A percentile compares a stretch with the other conserved stretches of the same genome.
Conservation (phyloP, 257 asterid species). For the Plectranthus barbatus region DNA sequence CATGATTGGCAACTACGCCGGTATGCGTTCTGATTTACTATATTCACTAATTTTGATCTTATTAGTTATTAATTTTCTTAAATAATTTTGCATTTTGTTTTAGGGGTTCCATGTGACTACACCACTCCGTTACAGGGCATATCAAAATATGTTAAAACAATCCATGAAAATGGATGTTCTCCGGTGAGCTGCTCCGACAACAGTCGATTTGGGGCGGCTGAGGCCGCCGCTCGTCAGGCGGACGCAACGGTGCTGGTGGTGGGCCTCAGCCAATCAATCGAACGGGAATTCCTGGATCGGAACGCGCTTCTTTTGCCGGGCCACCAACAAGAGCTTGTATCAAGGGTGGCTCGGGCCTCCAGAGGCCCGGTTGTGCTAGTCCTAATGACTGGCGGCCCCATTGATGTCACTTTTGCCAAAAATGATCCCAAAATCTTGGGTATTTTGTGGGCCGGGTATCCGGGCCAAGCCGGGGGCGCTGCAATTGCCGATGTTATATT, state of each 20-base stretch:
- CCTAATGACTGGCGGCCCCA: constrained; percentile 77
- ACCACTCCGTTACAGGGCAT: constrained; percentile 75
- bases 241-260: constrained; percentile 70
- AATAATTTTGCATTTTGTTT: too few species aligned
- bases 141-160: constrained; percentile 47
- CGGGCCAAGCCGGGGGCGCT: constrained; percentile 89
- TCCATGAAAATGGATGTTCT: constrained; percentile 54
- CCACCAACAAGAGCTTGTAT: constrained; percentile 69
- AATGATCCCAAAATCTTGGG: constrained; percentile 55
- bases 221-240: constrained; percentile 51
- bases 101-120: constrained; percentile 67
- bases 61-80: background rate
- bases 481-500: constrained; percentile 83
- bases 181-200: constrained; percentile 39
- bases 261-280: constrained; percentile 70
- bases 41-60: background rate
- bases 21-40: constrained; percentile 18
- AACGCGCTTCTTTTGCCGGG: constrained; percentile 70
- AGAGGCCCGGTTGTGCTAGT: constrained; percentile 67
- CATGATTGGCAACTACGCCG: constrained; percentile 96
- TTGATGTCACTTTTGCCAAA: constrained; percentile 76
- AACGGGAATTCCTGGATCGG: constrained; percentile 65
- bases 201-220: constrained; percentile 50
- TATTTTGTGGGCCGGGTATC: constrained; percentile 86
- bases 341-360: constrained; percentile 73